Percentiles rank a stretch among this genome's conserved stretches.
Conservation (phyloP, 768 basidiomycete genomes). For the Hygrophorus pudorinus region DNA sequence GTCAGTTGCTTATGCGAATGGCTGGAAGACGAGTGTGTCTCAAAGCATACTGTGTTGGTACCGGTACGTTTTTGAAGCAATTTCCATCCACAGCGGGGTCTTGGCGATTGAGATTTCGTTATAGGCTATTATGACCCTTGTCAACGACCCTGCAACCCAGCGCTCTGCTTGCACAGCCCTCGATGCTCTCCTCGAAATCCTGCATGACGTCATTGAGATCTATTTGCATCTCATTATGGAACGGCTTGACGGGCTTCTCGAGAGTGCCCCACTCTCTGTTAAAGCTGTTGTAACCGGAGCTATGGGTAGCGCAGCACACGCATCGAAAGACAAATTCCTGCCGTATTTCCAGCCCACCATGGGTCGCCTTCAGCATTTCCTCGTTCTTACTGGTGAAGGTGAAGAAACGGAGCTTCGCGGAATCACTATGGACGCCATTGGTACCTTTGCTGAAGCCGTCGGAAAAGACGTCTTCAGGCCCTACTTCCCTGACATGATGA, state of each 20-base stretch:
- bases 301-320: conserved; percentile 96
- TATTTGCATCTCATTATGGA: conserved; percentile 96
- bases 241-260: conserved; percentile 76
- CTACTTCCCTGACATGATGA: conserved; percentile 95
- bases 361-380: conserved; percentile 80
- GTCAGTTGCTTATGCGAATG: conserved; percentile 96
- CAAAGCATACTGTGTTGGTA: conserved; percentile 74
- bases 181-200: conserved; percentile 90
- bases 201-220: conserved; percentile 81
- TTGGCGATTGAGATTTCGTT: background rate
- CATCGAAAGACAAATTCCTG: conserved; percentile 81
- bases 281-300: conserved; percentile 96
- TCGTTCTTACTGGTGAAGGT: conserved; percentile 74
- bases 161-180: conserved; percentile 93
- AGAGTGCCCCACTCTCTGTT: conserved; percentile 75
- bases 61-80: conserved; percentile 42
- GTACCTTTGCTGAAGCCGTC: conserved; percentile 95
- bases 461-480: conserved; percentile 91
- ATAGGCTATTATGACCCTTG: conserved; percentile 83
- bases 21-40: conserved; percentile 86
- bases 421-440: conserved; percentile 97
- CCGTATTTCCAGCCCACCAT: conserved; percentile 94
- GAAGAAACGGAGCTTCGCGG: conserved; percentile 93
- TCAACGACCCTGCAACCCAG: conserved; percentile 81
- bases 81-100: background rate